Base-by-base conservation (phyloP, 1,284 basidiomycete genomes). In the Entoloma clypeatum region DNA sequence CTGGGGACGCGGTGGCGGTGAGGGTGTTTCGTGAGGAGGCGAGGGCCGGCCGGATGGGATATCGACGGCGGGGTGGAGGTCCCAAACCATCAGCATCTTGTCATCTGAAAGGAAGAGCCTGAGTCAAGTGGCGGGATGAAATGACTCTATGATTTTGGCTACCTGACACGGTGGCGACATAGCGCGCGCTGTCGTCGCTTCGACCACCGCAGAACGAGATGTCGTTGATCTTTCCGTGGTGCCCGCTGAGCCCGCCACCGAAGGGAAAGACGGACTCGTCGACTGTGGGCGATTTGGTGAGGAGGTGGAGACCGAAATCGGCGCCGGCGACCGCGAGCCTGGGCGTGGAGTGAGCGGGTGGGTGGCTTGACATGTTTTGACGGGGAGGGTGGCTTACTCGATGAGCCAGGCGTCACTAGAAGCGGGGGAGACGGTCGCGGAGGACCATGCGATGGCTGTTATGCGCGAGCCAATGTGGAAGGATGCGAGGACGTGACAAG, bases 41-140 rank as follows among this genome's bases (percentile, higher is more conserved):
- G 56, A 68, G 32, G 55, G 57, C 38, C 47, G 45, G 14, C 45
- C 53, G 9, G 69, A 65, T 19, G 64, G 56, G 26, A 73, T 63
- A 43, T 75, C 63, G 37, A 71, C 42, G 17, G 64, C 56, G 2
- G 84, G 82, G 53, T 75, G 67, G 13, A 90, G 72, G 59, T 90
- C 84, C 86, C 86, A 90, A 10, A 90, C 77, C 75, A 89, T 82
- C 34, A 89, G 70, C 71, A 81, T 82, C 56, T 79, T 84, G 62
- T 89, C 86, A 51, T 87, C 86, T 87, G 46, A 34, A 24, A 16
- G 18, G 27, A 32, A 22, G 22, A 25, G 36, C 39, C 5, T 35
- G 16, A 36, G 24, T 25, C 19, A 30, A 26, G 41, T 27, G 39
- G 29, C 18, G 33, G 5, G 24, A 30, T 32, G 25, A 26, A 11